Evolutionary conservation across 305 asterid species (phyloP), one percentile per base, ranked within the genome.

Genomic region (Fraxinus sp.): DNA sequence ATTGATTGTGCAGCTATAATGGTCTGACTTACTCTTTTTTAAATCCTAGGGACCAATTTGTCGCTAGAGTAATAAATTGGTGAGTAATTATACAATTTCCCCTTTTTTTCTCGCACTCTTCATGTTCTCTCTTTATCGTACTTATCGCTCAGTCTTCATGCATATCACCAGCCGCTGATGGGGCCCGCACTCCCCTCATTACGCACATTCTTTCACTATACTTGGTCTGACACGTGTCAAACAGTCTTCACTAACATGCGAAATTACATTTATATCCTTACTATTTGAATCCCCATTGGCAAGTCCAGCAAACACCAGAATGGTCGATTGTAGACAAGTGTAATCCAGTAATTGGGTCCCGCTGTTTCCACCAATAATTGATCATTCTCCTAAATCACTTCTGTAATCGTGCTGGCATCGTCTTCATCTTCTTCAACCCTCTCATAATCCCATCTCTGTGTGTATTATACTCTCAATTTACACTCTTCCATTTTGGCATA

Each of bases 371-470:
- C 91, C 89, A 88, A 88, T 88, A 88, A 88, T 88, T 85, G 87
- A 87, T 93, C 89, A 86, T 87, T 83, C 83, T 83, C 89, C 87
- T 78, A 26, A 81, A 79, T 82, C 85, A 85, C 43, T 30, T 80
- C 90, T 86, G 90, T 77, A 82, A 70, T 80, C 85, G 68, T 55
- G 89, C 89, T 88, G 88, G 87, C 89, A 73, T 59, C 78, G 75
- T 49, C 11, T 32, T 57, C 41, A 57, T 59, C 75, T 35, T 49
- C 11, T 32, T 57, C 41, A 41, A 5, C 82, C 37, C 57, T 41
- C 37, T 73, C 80, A n/a, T 68, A n/a, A n/a, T 39, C 66, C 18
- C 22, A 70, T 36, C 72, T 66, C 36, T 66, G 36, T 26, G 74
- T 43, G 55, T 43, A 43, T 13, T 22, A 5, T 10, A 26, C 36